These are phyloP conservation scores for Triglochin maritima DNA, from an alignment of 106 monocot species.

Conservation along the genomic window DNA sequence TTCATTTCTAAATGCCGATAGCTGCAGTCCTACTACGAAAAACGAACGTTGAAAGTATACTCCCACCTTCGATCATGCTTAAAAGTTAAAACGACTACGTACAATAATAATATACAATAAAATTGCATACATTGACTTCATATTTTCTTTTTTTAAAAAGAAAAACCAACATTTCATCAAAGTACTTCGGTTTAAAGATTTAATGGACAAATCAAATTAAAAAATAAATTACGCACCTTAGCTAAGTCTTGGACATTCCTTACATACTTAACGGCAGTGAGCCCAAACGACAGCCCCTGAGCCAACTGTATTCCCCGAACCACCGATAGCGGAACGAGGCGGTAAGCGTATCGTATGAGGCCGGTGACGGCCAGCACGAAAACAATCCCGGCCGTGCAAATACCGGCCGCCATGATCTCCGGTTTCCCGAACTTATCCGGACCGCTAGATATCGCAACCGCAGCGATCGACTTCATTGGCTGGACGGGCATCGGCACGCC, in stretches of 20 bases:
- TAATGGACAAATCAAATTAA: too few species aligned
- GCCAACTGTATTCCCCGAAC: constrained; percentile 95
- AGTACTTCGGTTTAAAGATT: too few species aligned
- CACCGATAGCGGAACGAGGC: constrained; percentile 74
- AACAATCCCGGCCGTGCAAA: constrained; percentile 47
- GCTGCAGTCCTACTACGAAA: too few species aligned
- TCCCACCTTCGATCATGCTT: too few species aligned
- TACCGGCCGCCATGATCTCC: constrained; percentile 89
- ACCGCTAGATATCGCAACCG: constrained; percentile 63
- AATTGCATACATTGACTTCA: too few species aligned
- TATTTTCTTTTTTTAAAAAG: too few species aligned
- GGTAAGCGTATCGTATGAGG: constrained; percentile 67
- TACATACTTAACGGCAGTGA: constrained; percentile 52
- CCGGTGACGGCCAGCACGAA: constrained; percentile 72
- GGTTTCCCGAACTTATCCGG: constrained; percentile 33
- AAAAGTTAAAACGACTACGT: too few species aligned
- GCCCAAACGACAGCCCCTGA: constrained; percentile 55
- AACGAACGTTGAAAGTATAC: too few species aligned
- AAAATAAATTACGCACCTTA: neutral
- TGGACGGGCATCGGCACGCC: constrained; percentile 96
- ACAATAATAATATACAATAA: too few species aligned
- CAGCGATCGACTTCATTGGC: constrained; percentile 99
- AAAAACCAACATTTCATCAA: too few species aligned
- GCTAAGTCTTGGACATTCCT: constrained; percentile 50
- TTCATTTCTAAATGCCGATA: too few species aligned